Conservation (phyloP, 2,329 filamentous ascomycete species). For the Ustulina deusta region DNA sequence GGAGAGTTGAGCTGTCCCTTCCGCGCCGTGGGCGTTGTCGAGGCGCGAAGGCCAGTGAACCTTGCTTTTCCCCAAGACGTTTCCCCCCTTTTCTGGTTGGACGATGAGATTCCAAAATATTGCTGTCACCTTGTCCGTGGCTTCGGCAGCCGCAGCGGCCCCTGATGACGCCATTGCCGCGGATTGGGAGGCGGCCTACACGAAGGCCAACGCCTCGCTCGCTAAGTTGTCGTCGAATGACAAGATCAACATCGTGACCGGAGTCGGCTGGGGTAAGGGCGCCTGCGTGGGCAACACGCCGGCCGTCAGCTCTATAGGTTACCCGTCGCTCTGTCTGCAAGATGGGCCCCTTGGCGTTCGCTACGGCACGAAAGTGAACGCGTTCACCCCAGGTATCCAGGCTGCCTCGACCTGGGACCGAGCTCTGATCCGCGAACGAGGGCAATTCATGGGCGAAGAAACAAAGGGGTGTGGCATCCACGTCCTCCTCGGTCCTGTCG, state of each 20-base stretch:
- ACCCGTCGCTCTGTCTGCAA: conserved; percentile 81
- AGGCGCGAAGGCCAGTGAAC: not conserved
- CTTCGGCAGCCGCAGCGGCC: conserved; percentile 33
- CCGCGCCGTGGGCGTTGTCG: not conserved
- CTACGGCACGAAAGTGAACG: conserved; percentile 76
- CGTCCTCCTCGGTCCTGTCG: conserved; percentile 79
- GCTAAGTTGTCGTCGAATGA: conserved; percentile 77
- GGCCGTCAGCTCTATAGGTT: conserved; percentile 67
- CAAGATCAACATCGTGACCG: conserved; percentile 84
- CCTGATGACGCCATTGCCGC: conserved; percentile 31
- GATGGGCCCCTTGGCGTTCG: conserved; percentile 84
- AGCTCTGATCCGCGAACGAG: conserved; percentile 77
- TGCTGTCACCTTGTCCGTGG: conserved; percentile 39
- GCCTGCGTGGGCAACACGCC: conserved; percentile 74
- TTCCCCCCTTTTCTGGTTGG: conserved; percentile 7
- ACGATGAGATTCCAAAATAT: conserved; percentile 44
- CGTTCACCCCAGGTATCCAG: conserved; percentile 84
- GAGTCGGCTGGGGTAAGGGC: conserved; percentile 79
- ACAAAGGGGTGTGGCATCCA: conserved; percentile 78
- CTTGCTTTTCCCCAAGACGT: conserved; percentile 10
- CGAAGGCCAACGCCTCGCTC: conserved; percentile 75
- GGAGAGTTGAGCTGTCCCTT: not conserved
- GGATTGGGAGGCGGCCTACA: conserved; percentile 75
- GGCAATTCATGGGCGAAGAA: conserved; percentile 76
- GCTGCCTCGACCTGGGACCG: conserved; percentile 85